Percentiles rank a stretch among this genome's conserved stretches.
Evolutionary conservation across 1,139 yeast species (phyloP).

Genomic region (Yamadazyma spencermartinsiae): DNA sequence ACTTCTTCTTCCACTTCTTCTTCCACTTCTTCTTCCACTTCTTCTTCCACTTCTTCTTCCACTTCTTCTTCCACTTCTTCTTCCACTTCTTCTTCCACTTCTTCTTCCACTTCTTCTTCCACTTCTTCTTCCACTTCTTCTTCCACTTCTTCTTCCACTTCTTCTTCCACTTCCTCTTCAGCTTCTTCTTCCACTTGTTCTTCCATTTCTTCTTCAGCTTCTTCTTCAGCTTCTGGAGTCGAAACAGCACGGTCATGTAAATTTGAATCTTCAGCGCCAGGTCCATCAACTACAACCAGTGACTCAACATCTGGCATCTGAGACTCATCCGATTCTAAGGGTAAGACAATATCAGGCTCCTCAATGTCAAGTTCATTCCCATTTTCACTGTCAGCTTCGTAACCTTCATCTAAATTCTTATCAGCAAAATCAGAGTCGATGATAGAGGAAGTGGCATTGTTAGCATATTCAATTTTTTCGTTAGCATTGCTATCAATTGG

Average conservation of each 20-base stretch:
- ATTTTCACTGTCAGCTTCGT: constrained; percentile 5
- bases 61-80: constrained; percentile 1
- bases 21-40: constrained; percentile 1
- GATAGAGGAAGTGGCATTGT: constrained; percentile 3
- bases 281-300: constrained; percentile 9
- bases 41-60: constrained; percentile 5
- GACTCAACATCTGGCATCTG: constrained; percentile 3
- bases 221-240: constrained; percentile 6
- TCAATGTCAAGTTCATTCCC: constrained; percentile 4
- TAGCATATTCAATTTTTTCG: constrained; percentile 5
- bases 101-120: constrained; percentile 6
- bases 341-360: too few relatives aligned
- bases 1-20: too few relatives aligned
- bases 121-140: constrained; percentile 3
- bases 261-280: constrained; percentile 7
- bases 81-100: constrained; percentile 2
- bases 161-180: constrained; percentile 3
- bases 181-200: constrained; percentile 6
- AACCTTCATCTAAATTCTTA: constrained; percentile 9
- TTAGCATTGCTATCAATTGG: constrained; percentile 7
- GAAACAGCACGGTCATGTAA: constrained; percentile 3
- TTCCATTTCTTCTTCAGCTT: constrained; percentile 5
- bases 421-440: constrained; percentile 5
- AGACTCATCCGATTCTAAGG: too few relatives aligned
- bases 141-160: constrained; percentile 4